Evolutionary conservation across 2,329 filamentous ascomycete species (phyloP).

Genomic region (Trichoderma simmonsii): DNA sequence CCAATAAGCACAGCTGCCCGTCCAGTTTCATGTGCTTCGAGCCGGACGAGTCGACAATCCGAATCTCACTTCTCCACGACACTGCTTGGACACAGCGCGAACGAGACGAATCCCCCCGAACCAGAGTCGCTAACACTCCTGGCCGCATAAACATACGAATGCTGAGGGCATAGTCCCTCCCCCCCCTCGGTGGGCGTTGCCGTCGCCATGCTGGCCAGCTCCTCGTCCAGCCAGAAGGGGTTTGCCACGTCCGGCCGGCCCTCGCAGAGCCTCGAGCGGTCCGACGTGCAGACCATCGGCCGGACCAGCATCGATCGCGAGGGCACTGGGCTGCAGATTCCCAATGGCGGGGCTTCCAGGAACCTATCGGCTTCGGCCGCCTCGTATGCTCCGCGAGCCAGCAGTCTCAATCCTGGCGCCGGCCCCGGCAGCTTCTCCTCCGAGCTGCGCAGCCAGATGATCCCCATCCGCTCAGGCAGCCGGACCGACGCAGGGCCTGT

Average conservation of each 20-base stretch:
- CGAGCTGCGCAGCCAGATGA: constrained; percentile 72
- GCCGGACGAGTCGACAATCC: neutral
- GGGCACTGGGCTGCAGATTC: constrained; percentile 48
- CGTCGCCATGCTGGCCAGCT: constrained; percentile 34
- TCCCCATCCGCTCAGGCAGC: constrained; percentile 35
- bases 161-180: constrained; percentile 36
- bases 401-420: constrained; percentile 67
- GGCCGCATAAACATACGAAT: constrained; percentile 33
- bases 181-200: constrained; percentile 36
- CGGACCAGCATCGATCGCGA: constrained; percentile 55
- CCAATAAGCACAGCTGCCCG: neutral
- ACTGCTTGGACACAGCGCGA: neutral
- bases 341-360: constrained; percentile 43
- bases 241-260: constrained; percentile 33
- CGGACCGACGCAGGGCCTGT: constrained; percentile 35
- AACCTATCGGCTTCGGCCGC: constrained; percentile 52
- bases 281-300: constrained; percentile 33
- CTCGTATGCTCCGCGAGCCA: constrained; percentile 63
- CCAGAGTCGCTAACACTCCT: neutral
- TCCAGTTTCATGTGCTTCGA: constrained; percentile 8
- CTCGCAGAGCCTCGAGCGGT: constrained; percentile 37
- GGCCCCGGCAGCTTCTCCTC: constrained; percentile 85
- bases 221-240: constrained; percentile 32
- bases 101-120: neutral
- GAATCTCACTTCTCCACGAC: neutral